Conservation (phyloP, 345 rosid species). For the Erodium maritimum region DNA sequence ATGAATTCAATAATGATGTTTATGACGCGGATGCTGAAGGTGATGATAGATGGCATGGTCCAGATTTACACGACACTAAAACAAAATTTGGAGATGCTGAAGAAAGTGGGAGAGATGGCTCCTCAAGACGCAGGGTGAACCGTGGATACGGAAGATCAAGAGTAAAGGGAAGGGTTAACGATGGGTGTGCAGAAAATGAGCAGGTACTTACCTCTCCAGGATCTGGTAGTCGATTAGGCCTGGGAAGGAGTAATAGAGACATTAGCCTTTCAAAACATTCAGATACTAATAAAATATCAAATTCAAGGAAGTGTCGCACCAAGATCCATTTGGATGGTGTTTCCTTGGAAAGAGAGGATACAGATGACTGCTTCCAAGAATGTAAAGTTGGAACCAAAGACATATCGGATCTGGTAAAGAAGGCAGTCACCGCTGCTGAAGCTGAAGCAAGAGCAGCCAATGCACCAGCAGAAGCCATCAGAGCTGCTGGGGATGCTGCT, state of each 20-base stretch:
- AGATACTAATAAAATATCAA: constrained; percentile 42
- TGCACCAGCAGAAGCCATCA: constrained; percentile 76
- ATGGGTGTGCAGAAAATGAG: constrained; percentile 46
- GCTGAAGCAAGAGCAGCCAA: constrained; percentile 84
- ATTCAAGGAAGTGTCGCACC: constrained; percentile 30
- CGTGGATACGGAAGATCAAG: constrained; percentile 49
- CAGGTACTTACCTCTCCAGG: constrained; percentile 50
- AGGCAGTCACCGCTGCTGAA: constrained; percentile 89
- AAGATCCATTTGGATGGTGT: constrained; percentile 30
- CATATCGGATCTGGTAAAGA: constrained; percentile 61
- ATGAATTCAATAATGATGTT: constrained; percentile 25
- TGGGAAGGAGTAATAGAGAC: constrained; percentile 38
- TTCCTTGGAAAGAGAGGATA: constrained; percentile 49
- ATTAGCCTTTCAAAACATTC: constrained; percentile 31
- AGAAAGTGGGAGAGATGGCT: constrained; percentile 68
- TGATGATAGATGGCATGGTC: constrained; percentile 34
- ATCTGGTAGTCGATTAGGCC: constrained; percentile 45
- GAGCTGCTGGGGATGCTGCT: constrained; percentile 89
- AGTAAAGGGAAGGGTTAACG: constrained; percentile 60
- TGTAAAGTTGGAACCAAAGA: constrained; percentile 74
- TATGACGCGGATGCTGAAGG: constrained; percentile 33
- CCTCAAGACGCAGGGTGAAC: constrained; percentile 44
- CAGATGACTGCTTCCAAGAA: constrained; percentile 62
- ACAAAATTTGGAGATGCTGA: constrained; percentile 46
- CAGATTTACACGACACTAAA: constrained; percentile 38